phyloP scores from a whole-genome alignment of 352 stramenopile species.

The Globisporangium orthogonon region DNA sequence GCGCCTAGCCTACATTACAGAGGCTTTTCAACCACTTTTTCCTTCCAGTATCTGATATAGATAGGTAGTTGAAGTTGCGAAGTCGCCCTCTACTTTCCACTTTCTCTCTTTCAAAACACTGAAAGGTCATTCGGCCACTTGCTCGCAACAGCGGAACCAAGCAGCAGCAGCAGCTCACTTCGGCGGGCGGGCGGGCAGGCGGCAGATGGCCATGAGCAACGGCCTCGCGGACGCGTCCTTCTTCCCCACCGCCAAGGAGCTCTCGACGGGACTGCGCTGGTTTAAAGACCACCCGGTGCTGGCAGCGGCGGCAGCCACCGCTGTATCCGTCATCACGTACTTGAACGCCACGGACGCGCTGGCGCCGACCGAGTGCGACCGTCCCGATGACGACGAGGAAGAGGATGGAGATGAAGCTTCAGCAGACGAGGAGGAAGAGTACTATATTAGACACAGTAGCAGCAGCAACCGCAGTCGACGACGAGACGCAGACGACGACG shows the following conservation, averaged over 20 bases:
- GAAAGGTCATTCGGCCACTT: too few relatives aligned
- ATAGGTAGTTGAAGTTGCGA: constrained; percentile 1
- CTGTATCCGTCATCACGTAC: constrained; percentile 83
- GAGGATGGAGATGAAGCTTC: not conserved
- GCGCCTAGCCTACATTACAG: not conserved
- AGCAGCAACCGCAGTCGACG: constrained; percentile 15
- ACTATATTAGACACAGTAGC: not conserved
- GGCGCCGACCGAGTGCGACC: constrained; percentile 14
- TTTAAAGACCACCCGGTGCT: constrained; percentile 83
- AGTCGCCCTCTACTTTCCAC: not conserved
- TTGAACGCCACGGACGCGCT: constrained; percentile 41
- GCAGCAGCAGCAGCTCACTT: too few relatives aligned
- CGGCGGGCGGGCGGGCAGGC: too few relatives aligned
- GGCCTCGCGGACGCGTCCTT: constrained; percentile 52
- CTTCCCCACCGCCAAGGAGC: constrained; percentile 82
- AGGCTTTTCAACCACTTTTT: not conserved
- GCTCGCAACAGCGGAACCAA: too few relatives aligned
- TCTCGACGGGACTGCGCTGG: constrained; percentile 79
- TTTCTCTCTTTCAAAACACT: not conserved
- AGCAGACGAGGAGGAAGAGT: not conserved
- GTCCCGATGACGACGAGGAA: constrained; percentile 3
- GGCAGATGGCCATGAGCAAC: constrained; percentile 21
- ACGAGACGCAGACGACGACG: constrained; percentile 1
- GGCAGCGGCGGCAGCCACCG: constrained; percentile 65
- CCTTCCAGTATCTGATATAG: not conserved